phyloP scores from a whole-genome alignment of 108 stramenopile species.

The Cyclostephanos tholiformis region DNA sequence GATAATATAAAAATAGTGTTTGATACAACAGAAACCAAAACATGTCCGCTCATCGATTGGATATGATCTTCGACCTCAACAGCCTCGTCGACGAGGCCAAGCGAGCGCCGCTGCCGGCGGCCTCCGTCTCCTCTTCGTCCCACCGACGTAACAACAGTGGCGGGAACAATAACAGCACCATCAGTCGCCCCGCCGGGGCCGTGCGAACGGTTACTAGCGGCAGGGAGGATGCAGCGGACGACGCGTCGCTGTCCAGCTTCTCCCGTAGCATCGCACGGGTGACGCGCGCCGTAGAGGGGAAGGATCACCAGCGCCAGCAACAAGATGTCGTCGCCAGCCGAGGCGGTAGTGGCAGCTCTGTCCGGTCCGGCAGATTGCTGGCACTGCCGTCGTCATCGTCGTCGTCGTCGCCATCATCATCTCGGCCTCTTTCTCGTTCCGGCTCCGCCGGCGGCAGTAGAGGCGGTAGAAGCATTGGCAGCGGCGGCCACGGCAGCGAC shows the following conservation, averaged over 20 bases:
- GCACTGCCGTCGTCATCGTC: neutral
- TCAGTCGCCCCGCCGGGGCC: too few relatives aligned
- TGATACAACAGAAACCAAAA: neutral
- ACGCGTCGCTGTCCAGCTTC: constrained; percentile 45
- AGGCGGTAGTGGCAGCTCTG: constrained; percentile 22
- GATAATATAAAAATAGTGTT: too few relatives aligned
- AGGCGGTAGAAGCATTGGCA: neutral
- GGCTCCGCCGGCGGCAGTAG: neutral
- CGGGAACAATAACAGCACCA: too few relatives aligned
- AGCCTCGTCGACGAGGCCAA: constrained; percentile 34
- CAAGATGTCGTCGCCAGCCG: too few relatives aligned
- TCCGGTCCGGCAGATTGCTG: neutral
- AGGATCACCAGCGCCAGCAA: too few relatives aligned
- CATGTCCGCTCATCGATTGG: constrained; percentile 18
- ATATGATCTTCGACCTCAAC: constrained; percentile 27
- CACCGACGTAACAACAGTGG: too few relatives aligned
- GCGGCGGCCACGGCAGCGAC: neutral
- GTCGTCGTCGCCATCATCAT: neutral
- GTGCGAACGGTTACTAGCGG: too few relatives aligned
- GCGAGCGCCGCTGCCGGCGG: too few relatives aligned
- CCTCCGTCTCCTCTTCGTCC: too few relatives aligned
- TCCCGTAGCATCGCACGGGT: constrained; percentile 39
- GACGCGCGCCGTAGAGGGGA: constrained; percentile 33
- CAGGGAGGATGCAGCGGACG: constrained; percentile 18
- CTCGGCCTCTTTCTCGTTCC: neutral